Base-by-base conservation (phyloP, 352 stramenopile species). In the Globisporangium mamillatum region DNA sequence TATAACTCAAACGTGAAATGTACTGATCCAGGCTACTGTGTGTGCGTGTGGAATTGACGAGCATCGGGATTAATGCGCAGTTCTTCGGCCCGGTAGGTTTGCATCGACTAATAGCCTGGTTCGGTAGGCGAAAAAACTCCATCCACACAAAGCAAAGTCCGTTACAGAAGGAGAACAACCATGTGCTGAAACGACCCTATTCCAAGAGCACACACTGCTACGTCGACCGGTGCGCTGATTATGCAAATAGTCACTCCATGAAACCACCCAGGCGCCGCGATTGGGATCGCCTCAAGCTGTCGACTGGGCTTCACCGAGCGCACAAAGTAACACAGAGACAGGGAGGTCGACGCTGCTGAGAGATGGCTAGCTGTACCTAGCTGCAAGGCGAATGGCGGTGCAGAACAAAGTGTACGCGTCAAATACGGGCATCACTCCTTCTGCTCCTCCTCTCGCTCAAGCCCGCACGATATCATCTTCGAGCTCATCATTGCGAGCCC, bases 371-470 rank as follows among this genome's bases (percentile, higher is more conserved):
- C 12, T 61, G 20, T 9, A 18, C 9, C 18, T n/a, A 61, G 9
- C 16, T 24, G 6, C 41, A 38, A 57, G 41, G 44, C 53, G 63
- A 44, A 68, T 68, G 53, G 9, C 63, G 53, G 14, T 22, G 63
- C 53, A 63, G 22, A 68, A 60, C 53, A 68, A 68, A 63, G 53
- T 68, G 24, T 68, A 68, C 63, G 63, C 20, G 25, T 48, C 55
- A 20, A 48, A 14, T 29, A 61, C 29, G 18, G 29, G 20, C 38
- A 22, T 46, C 29, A 46, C 55, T 27, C 55, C 55, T 27, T 29
- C 18, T 14, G 55, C 55, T 46, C 55, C 55, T 46, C 55, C 55
- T 7, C 29, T 60, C 20, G 29, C 18, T 25, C 55, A 29, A 46
- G 34, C 29, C 12, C 16, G 18, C 29, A 60, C 55, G 18, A 60